Percentiles rank a stretch among this genome's conserved stretches.
Evolutionary conservation across 2,329 filamentous ascomycete species (phyloP).

Genomic region (Colletotrichum higginsianum): DNA sequence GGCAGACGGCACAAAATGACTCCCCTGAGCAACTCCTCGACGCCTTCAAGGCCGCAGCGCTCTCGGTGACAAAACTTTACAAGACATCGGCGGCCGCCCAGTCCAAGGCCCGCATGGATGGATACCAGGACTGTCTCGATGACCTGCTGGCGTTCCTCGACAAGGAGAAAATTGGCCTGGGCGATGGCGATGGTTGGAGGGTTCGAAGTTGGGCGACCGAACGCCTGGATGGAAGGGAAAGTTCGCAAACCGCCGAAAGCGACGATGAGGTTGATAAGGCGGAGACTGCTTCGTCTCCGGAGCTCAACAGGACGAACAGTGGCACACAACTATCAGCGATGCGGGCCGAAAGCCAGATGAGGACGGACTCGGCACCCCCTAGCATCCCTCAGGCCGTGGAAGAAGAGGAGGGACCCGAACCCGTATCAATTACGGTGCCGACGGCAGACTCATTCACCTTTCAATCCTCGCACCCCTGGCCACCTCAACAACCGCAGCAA

Average conservation of each 20-base stretch:
- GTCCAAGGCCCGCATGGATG: conserved; percentile 80
- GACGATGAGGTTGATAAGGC: conserved; percentile 79
- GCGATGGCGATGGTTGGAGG: conserved; percentile 81
- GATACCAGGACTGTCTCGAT: conserved; percentile 95
- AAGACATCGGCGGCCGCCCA: conserved; percentile 89
- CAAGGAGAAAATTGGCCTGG: conserved; percentile 82
- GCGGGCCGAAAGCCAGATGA: conserved; percentile 44
- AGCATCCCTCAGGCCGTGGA: conserved; percentile 38
- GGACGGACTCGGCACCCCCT: conserved; percentile 55
- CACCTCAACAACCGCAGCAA: conserved; percentile 58
- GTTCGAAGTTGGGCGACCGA: conserved; percentile 78
- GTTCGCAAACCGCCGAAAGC: conserved; percentile 71
- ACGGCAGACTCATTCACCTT: conserved; percentile 78
- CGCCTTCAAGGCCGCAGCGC: conserved; percentile 91
- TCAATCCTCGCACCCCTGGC: conserved; percentile 72
- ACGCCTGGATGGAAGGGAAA: conserved; percentile 75
- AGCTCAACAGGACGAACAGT: conserved; percentile 64
- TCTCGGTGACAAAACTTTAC: conserved; percentile 96
- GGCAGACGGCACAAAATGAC: conserved; percentile 51
- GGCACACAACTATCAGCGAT: conserved; percentile 45
- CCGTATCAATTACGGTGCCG: conserved; percentile 63
- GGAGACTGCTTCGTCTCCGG: conserved; percentile 72
- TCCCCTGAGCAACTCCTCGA: conserved; percentile 80
- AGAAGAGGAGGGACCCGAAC: conserved; percentile 41
- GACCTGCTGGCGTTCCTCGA: conserved; percentile 91